Evolutionary conservation across 2,329 filamentous ascomycete species (phyloP), one percentile per base, ranked within the genome.

Genomic region (Xylaria arbuscula): DNA sequence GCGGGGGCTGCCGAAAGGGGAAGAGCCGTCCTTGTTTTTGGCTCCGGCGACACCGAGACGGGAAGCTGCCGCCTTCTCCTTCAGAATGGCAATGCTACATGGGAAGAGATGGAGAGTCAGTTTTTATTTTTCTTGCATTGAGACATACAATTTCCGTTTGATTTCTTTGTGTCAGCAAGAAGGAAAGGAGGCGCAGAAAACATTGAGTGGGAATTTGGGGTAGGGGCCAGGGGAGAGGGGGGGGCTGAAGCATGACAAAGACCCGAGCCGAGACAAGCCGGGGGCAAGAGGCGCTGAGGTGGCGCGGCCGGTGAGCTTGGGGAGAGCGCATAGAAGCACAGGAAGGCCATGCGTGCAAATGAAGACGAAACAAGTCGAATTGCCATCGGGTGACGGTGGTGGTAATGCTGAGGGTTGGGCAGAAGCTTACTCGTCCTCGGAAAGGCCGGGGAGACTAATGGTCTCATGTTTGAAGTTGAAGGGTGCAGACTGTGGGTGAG

Each of bases 391-490:
- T 45, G 53, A 55, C 11, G 1, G 59, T 42, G 47, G 53, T 42
- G 51, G 22, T 10, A 28, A 42, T 45, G 36, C n/a, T 9, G 24
- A 32, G 50, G 7, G 19, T 60, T 6, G 13, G 22, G 17, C 17
- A 36, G 17, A 48, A 38, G 81, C 87, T 78, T 83, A 89, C 87
- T 90, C 87, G 72, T 89, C 86, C 71, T 87, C 82, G 54, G 85
- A 85, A 50, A 89, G 80, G 47, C 87, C 88, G 2, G 86, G 86
- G 15, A 89, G 79, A 51, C 78, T 79, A 48, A 85, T 80, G n/a
- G 82, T 79, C 74, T 88, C 86, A 66, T 83, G 84, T 75, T 86
- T 85, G 74, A 89, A 85, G 76, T 89, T 82, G 78, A 87, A 90
- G 0, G 88, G 88, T 10, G 83, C 83, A 58, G 87, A 89, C 87